phyloP scores from a whole-genome alignment of 108 stramenopile genomes.

The Fistulifera solaris region DNA sequence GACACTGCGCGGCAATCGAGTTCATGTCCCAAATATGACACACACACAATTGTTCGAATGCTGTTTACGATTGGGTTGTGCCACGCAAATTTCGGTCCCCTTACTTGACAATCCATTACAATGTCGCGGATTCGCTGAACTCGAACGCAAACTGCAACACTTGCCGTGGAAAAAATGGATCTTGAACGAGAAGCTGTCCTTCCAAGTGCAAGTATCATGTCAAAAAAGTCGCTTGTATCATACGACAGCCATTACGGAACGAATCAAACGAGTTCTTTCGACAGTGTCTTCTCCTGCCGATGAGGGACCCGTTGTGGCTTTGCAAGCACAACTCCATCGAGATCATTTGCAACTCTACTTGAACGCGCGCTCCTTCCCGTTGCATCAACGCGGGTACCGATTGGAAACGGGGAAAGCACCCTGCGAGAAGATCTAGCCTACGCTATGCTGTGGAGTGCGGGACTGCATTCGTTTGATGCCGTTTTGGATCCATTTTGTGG shows the following conservation, averaged over 20 bases:
- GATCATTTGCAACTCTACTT: conserved; percentile 57
- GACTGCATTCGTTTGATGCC: conserved; percentile 1
- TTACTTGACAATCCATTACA: conserved; percentile 32
- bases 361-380: conserved; percentile 40
- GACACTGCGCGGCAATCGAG: conserved; percentile 15
- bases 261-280: conserved; percentile 35
- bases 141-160: conserved; percentile 46
- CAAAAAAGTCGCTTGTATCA: conserved; percentile 63
- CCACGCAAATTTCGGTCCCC: conserved; percentile 42
- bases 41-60: conserved; percentile 31
- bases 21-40: conserved; percentile 19
- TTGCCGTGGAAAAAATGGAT: conserved; percentile 41
- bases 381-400: conserved; percentile 70
- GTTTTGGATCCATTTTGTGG: conserved; percentile 77
- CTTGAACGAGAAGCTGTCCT: neutral
- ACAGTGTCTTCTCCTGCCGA: conserved; percentile 26
- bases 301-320: neutral
- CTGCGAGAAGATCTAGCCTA: conserved; percentile 72
- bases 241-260: conserved; percentile 47
- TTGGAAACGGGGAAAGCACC: conserved; percentile 58
- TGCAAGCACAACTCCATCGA: conserved; percentile 28
- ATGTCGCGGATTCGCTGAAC: conserved; percentile 49
- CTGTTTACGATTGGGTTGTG: conserved; percentile 53
- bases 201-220: conserved; percentile 44
- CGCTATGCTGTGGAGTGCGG: conserved; percentile 42